Evolutionary conservation across 257 asterid species (phyloP).

Genomic region (Salvia hispanica): DNA sequence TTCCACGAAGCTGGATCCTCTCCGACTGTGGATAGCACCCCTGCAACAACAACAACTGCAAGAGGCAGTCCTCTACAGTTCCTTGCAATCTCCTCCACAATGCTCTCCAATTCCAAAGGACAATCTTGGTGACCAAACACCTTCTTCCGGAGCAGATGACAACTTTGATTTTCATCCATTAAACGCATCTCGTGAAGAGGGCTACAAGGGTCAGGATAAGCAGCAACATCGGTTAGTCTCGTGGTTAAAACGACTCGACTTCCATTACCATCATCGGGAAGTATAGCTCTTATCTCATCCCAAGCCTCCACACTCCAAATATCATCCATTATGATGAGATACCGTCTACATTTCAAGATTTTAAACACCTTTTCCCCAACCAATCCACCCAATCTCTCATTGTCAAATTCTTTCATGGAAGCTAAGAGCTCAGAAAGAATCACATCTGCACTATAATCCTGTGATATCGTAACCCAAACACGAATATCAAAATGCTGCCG

Average conservation of each 20-base stretch:
- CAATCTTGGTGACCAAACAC: background rate
- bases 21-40: background rate
- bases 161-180: background rate
- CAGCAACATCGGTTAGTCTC: slow-evolving; percentile 17
- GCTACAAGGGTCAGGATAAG: background rate
- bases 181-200: background rate
- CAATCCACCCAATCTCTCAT: background rate
- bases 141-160: background rate
- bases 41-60: slow-evolving; percentile 8
- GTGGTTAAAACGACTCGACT: slow-evolving; percentile 1
- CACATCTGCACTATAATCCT: too few relatives aligned
- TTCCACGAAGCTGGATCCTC: background rate
- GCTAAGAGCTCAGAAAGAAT: too few relatives aligned
- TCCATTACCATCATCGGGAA: slow-evolving; percentile 15
- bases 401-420: too few relatives aligned
- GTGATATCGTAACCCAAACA: background rate
- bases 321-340: background rate
- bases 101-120: slow-evolving; percentile 7
- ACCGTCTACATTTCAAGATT: background rate
- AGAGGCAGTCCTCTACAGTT: slow-evolving; percentile 19
- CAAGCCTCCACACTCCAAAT: background rate
- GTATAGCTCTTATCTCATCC: background rate
- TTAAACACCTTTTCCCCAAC: background rate
- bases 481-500: background rate
- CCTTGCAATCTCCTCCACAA: slow-evolving; percentile 10